A percentile compares a stretch with the other conserved stretches of the same genome.
Evolutionary conservation across 305 asterid species (phyloP).

Genomic region (Rubia peregrina): DNA sequence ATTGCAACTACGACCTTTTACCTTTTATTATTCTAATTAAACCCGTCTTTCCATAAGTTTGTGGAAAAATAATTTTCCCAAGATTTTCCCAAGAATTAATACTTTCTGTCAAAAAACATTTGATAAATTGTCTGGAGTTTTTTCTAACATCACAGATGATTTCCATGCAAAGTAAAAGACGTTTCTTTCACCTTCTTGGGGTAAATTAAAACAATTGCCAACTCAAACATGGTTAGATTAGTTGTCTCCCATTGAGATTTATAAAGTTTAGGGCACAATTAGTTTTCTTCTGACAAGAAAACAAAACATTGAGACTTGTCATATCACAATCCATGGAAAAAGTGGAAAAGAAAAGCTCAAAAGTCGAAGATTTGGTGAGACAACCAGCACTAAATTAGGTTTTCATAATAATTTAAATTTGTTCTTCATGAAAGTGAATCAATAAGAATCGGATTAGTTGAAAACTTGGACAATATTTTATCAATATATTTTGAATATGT

Average conservation of each 20-base stretch:
- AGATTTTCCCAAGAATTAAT: too few relatives aligned
- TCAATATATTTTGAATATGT: neutral
- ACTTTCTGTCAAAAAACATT: too few relatives aligned
- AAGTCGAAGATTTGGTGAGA: neutral
- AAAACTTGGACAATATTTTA: neutral
- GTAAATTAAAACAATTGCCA: neutral
- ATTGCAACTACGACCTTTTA: too few relatives aligned
- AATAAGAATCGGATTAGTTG: neutral
- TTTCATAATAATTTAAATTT: neutral
- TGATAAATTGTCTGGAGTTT: neutral
- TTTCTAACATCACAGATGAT: neutral
- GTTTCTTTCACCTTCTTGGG: neutral
- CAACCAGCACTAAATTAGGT: neutral
- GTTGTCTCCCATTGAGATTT: neutral
- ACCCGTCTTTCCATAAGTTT: too few relatives aligned
- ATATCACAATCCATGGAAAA: neutral
- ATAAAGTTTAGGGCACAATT: neutral
- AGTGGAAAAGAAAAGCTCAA: neutral
- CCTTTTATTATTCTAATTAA: too few relatives aligned
- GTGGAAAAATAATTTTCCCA: too few relatives aligned
- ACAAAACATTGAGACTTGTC: neutral
- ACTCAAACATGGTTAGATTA: neutral
- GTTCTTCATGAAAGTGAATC: slow-evolving; percentile 9
- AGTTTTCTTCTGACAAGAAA: neutral
- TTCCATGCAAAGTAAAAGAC: neutral